Conservation (phyloP, 495 filamentous ascomycete species). For the Penicillium argentinense region DNA sequence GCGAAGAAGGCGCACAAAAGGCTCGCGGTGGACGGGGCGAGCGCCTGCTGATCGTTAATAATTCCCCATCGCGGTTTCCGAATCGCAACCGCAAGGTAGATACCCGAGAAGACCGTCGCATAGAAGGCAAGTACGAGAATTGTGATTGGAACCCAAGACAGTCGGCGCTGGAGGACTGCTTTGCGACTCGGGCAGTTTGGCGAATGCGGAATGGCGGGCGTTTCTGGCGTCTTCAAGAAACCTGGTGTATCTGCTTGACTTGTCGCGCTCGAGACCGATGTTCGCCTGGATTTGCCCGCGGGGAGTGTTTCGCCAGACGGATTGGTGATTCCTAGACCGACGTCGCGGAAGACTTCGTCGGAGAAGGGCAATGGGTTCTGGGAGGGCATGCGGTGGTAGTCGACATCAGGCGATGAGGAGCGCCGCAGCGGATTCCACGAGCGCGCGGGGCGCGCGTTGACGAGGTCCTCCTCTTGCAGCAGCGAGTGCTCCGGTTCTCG, state of each 20-base stretch:
- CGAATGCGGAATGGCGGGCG: constrained; percentile 4
- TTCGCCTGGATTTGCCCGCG: background rate
- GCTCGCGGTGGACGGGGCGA: constrained; percentile 58
- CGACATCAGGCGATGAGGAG: constrained; percentile 3
- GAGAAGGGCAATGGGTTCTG: constrained; percentile 14
- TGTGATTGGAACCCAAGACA: constrained; percentile 57
- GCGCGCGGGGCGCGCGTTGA: constrained; percentile 9
- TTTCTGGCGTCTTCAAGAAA: constrained; percentile 16
- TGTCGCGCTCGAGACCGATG: constrained; percentile 7
- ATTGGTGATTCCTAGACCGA: constrained; percentile 24
- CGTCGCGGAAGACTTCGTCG: constrained; percentile 19
- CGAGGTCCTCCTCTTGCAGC: constrained; percentile 14
- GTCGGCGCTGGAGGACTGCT: constrained; percentile 34
- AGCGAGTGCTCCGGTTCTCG: constrained; percentile 23
- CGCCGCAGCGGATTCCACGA: constrained; percentile 25
- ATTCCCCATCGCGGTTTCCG: constrained; percentile 55
- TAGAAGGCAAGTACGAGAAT: constrained; percentile 63
- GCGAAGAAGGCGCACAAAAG: constrained; percentile 63
- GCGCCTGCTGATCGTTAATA: constrained; percentile 46
- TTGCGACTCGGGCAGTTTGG: constrained; percentile 22
- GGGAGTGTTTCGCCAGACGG: constrained; percentile 11
- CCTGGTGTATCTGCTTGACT: constrained; percentile 11
- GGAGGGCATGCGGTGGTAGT: constrained; percentile 12
- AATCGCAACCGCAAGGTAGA: constrained; percentile 61
- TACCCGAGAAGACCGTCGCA: constrained; percentile 62